Evolutionary conservation across 768 basidiomycete species (phyloP).

Genomic region (Kwoniella newhampshirensis): DNA sequence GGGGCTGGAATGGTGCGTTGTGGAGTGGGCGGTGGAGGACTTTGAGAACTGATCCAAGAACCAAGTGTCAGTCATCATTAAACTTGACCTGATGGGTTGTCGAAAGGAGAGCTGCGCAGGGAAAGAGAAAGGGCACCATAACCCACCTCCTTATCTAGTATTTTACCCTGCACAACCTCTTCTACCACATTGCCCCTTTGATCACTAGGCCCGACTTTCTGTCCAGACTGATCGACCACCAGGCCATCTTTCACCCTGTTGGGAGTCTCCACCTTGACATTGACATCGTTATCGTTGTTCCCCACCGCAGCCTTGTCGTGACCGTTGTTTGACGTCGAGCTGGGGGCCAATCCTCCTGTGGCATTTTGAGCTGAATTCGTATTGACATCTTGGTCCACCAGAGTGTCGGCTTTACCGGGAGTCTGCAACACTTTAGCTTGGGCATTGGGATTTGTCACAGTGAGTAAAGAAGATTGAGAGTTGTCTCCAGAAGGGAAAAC

Average conservation of each 20-base stretch:
- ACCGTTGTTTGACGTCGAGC: no score
- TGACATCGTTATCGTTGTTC: constrained; percentile 7
- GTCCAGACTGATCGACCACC: background rate
- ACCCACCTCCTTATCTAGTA: constrained; percentile 5
- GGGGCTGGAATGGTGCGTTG: background rate
- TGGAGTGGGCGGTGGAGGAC: background rate
- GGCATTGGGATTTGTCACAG: constrained; percentile 2
- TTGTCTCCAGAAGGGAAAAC: background rate
- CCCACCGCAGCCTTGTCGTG: constrained; percentile 4
- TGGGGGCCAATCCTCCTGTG: no score
- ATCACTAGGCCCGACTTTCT: constrained; percentile 11
- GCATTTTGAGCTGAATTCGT: background rate
- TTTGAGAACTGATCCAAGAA: background rate
- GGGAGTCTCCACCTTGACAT: constrained; percentile 9
- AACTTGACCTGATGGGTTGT: background rate
- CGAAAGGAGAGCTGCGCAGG: background rate
- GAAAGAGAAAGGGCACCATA: background rate
- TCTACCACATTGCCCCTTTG: constrained; percentile 8
- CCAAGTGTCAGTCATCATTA: background rate
- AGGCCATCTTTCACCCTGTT: constrained; percentile 3
- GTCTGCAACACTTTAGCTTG: constrained; percentile 18
- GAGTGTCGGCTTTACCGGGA: constrained; percentile 15
- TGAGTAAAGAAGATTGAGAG: background rate
- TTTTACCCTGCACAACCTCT: constrained; percentile 3
- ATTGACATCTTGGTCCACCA: constrained; percentile 9